These are phyloP conservation scores for Dactylellina sp. DNA, from an alignment of 2,329 filamentous ascomycete genomes.

Conservation along the genomic window DNA sequence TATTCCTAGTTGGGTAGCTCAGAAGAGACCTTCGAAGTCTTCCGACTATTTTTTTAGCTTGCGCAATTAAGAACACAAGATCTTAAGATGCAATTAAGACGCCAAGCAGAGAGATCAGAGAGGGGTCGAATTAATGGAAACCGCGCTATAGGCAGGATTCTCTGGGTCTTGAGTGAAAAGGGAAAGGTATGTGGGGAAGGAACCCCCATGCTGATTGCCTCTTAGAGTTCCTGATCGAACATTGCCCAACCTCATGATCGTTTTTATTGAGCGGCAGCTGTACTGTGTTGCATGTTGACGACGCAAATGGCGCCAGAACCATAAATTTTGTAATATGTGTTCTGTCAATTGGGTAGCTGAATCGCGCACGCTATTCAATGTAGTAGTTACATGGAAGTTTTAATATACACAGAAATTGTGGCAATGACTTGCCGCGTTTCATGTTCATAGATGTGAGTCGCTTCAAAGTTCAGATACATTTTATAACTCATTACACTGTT, in stretches of 20 bases:
- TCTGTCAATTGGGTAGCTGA: too few species aligned
- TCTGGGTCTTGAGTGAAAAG: conserved; percentile 20
- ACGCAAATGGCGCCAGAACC: conserved; percentile 4
- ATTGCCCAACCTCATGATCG: conserved; percentile 4
- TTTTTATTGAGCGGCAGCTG: neutral
- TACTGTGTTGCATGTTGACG: conserved; percentile 24
- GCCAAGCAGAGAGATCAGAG: conserved; percentile 30
- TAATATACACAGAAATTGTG: neutral
- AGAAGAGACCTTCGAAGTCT: conserved; percentile 4
- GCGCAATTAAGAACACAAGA: conserved; percentile 6
- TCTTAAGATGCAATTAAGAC: conserved; percentile 17
- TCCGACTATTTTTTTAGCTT: conserved; percentile 1
- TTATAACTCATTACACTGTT: neutral
- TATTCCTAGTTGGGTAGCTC: conserved; percentile 21
- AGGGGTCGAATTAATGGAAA: conserved; percentile 18
- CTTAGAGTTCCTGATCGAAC: conserved; percentile 10
- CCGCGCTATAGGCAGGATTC: conserved; percentile 21
- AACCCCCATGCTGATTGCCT: conserved; percentile 29
- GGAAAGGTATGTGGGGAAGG: conserved; percentile 21
- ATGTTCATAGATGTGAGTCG: neutral
- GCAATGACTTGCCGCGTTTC: conserved; percentile 29
- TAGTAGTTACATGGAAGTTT: neutral
- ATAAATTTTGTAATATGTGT: neutral
- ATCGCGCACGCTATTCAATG: conserved; percentile 2
- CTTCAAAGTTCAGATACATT: neutral